A percentile compares a stretch with the other conserved stretches of the same genome.
Evolutionary conservation across 2,329 filamentous ascomycete genomes (phyloP).

Genomic region (Aspergillus novofumigatus): DNA sequence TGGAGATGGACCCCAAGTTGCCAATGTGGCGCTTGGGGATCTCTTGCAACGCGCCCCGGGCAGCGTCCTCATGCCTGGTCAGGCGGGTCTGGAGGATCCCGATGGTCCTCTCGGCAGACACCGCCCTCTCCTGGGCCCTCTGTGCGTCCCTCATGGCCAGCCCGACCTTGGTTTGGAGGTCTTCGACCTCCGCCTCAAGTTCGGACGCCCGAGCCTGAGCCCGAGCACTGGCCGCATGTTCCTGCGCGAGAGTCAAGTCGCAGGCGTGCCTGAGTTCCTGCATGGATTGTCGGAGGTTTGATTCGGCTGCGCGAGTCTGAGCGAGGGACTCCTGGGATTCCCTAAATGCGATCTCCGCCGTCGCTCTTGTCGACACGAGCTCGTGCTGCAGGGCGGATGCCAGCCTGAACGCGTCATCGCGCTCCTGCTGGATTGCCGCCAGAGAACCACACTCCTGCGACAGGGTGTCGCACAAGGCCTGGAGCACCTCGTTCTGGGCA

Average conservation of each 20-base stretch:
- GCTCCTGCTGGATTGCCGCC: constrained; percentile 3
- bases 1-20: constrained; percentile 8
- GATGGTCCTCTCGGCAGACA: constrained; percentile 1
- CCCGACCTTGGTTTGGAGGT: constrained; percentile 1
- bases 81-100: constrained; percentile 12
- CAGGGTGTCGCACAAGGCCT: not conserved
- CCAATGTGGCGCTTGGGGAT: constrained; percentile 12
- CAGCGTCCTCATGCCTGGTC: constrained; percentile 1
- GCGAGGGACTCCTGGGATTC: constrained; percentile 4
- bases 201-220: not conserved
- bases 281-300: constrained; percentile 3
- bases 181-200: constrained; percentile 2
- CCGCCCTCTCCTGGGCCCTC: constrained; percentile 4
- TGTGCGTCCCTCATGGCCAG: constrained; percentile 12
- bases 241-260: constrained; percentile 6
- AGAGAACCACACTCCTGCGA: not conserved
- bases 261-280: constrained; percentile 5
- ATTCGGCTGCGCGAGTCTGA: not conserved
- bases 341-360: not conserved
- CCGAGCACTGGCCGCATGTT: not conserved
- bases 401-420: not conserved
- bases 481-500: not conserved
- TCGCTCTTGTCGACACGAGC: not conserved
- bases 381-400: constrained; percentile 1
- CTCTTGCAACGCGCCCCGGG: constrained; percentile 3